Evolutionary conservation across 352 stramenopile genomes (phyloP).

Genomic region (Phytophthora colocasiae): DNA sequence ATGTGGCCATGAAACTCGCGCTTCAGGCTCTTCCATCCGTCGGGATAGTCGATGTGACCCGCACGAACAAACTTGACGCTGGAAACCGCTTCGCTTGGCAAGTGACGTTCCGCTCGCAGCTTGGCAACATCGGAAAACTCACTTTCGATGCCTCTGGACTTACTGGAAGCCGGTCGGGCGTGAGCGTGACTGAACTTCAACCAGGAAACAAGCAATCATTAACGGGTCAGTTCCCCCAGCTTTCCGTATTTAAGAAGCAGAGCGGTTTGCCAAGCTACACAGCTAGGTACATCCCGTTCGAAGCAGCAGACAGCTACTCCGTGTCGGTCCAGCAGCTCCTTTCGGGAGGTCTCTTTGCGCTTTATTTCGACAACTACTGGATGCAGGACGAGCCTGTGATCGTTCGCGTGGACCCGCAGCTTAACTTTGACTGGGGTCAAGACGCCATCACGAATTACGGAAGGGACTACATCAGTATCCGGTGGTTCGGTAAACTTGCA

Average conservation of each 20-base stretch:
- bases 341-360: constrained; percentile 86
- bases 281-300: constrained; percentile 84
- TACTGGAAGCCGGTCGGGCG: constrained; percentile 61
- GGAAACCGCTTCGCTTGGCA: constrained; percentile 92
- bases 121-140: constrained; percentile 84
- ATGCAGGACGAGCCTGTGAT: constrained; percentile 92
- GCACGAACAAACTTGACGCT: constrained; percentile 66
- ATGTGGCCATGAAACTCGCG: constrained; percentile 84
- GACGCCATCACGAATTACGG: constrained; percentile 93
- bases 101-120: constrained; percentile 93
- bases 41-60: constrained; percentile 91
- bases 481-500: constrained; percentile 95
- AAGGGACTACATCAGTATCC: constrained; percentile 95
- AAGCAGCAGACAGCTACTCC: constrained; percentile 76
- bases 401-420: constrained; percentile 80
- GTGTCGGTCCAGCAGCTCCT: constrained; percentile 93
- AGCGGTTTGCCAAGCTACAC: constrained; percentile 94
- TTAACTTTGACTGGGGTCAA: constrained; percentile 93
- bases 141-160: constrained; percentile 47
- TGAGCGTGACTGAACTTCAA: constrained; percentile 73
- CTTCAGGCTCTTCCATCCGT: constrained; percentile 90
- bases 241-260: constrained; percentile 92
- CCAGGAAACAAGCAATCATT: constrained; percentile 72
- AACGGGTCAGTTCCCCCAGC: constrained; percentile 74
- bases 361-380: constrained; percentile 98